Base-by-base conservation (phyloP, 495 filamentous ascomycete genomes). In the Margaritispora aquatica region DNA sequence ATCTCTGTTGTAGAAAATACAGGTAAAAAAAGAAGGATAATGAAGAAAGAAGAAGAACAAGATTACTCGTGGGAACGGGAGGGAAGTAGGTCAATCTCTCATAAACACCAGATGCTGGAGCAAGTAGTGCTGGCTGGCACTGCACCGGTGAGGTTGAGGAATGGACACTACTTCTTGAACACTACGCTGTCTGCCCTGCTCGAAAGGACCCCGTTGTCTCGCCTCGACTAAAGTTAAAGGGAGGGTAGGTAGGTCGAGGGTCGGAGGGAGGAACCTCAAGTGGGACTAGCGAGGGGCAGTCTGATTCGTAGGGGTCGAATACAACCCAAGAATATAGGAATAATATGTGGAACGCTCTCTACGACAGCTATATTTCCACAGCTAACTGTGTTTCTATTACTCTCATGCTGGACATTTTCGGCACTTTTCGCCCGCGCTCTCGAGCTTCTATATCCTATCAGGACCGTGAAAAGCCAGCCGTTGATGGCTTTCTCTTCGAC, bases 231-330 rank as follows among this genome's bases (percentile, higher is more conserved):
- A 44, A 44, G 38, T 44, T n/a, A n/a, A n/a, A n/a, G n/a, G n/a
- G n/a, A n/a, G 38, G 19, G 10, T 44, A 15, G 11, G 5, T 50
- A 5, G 21, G 17, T 19, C 44, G 4, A 22, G 47, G 26, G 20
- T 22, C 47, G 20, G 47, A 50, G 26, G 3, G 5, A 23, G 26
- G 4, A 2, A 50, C 11, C 51, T 36, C 31, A 55, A 46, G 20
- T 8, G 53, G 36, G 31, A 4, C 23, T 55, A 55, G 53, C 15
- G 53, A 55, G 53, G 53, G 53, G 53, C 23, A 55, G 46, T n/a
- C n/a, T n/a, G n/a, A n/a, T n/a, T n/a, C n/a, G n/a, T n/a, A n/a
- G n/a, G n/a, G n/a, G n/a, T n/a, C n/a, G n/a, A n/a, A n/a, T n/a
- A n/a, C n/a, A n/a, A 13, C 29, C 29, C 29, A 5, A 34, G 29